Evolutionary conservation across 2,329 filamentous ascomycete genomes (phyloP).

Genomic region (Xylariaceae sp.): DNA sequence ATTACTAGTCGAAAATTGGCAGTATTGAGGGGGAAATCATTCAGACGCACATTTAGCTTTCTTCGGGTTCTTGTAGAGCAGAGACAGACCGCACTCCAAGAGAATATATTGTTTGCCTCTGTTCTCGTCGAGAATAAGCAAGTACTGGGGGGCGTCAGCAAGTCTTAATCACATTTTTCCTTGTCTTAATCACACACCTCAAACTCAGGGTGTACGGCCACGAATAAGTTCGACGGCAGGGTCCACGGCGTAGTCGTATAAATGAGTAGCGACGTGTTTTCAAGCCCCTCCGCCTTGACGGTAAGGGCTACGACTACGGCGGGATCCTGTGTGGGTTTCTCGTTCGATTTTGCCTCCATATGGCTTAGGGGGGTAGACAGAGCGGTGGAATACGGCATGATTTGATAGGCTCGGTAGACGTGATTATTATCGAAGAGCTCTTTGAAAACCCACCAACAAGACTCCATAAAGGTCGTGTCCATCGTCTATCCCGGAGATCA

Average conservation of each 20-base stretch:
- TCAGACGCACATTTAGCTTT: conserved; percentile 71
- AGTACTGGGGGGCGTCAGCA: conserved; percentile 48
- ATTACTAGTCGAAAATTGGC: neutral
- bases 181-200: conserved; percentile 45
- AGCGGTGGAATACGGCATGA: conserved; percentile 94
- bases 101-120: conserved; percentile 84
- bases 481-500: conserved; percentile 65
- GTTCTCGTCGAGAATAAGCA: conserved; percentile 82
- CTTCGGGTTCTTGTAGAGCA: conserved; percentile 91
- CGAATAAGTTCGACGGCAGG: conserved; percentile 75
- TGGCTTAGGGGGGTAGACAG: conserved; percentile 89
- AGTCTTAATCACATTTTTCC: neutral
- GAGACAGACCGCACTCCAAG: conserved; percentile 77
- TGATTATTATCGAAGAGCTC: conserved; percentile 86
- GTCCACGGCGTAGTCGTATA: conserved; percentile 86
- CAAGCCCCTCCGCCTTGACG: conserved; percentile 43
- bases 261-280: conserved; percentile 18
- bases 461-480: conserved; percentile 95
- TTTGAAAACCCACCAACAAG: conserved; percentile 96
- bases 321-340: conserved; percentile 90
- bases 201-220: conserved; percentile 79
- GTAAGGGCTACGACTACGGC: conserved; percentile 89
- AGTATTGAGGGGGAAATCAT: neutral
- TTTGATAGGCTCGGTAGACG: conserved; percentile 87
- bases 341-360: conserved; percentile 93